Conservation (phyloP, 176 grass and related monocot genomes). For the Zea luxurians region DNA sequence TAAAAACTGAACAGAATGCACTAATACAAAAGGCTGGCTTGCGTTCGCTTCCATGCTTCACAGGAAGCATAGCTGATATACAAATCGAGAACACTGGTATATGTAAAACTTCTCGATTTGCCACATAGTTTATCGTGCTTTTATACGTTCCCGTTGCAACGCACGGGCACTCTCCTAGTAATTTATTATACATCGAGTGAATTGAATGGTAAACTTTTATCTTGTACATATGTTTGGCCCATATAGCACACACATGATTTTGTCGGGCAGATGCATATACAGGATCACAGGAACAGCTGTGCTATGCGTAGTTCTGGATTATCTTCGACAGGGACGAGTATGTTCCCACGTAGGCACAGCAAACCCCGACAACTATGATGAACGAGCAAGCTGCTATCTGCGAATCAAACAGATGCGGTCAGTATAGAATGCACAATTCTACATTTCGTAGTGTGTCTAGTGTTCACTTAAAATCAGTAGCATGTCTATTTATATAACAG, state of each 20-base stretch:
- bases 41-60: no score
- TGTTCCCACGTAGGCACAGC: conserved; percentile 26
- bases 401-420: background rate
- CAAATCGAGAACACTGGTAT: no score
- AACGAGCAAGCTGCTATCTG: conserved; percentile 43
- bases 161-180: background rate
- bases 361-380: conserved; percentile 52
- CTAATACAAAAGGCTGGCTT: no score
- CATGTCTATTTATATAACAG: no score
- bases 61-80: no score
- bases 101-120: no score
- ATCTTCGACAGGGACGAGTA: conserved; percentile 44
- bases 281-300: background rate
- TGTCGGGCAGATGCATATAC: background rate
- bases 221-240: background rate
- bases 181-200: background rate
- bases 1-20: no score
- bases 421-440: no score
- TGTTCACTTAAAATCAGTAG: no score
- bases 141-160: no score
- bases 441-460: no score
- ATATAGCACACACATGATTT: conserved; percentile 9
- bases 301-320: conserved; percentile 49
- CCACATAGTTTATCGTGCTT: no score
- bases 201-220: background rate